Base-by-base conservation (phyloP, 805 yeast species). In the Metschnikowia continentalis region DNA sequence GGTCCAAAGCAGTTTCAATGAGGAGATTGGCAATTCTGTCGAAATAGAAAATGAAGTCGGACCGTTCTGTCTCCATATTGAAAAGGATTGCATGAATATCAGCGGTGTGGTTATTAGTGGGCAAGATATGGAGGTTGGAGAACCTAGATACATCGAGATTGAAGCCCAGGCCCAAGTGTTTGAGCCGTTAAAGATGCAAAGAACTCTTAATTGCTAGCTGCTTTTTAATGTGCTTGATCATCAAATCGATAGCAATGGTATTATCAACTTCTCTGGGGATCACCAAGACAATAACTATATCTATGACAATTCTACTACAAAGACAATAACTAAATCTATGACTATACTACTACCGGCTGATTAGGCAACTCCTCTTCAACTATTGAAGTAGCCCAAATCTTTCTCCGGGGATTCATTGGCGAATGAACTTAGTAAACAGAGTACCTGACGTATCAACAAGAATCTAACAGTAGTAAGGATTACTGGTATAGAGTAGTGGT, bases 221-320 rank as follows among this genome's bases (percentile, higher is more conserved):
- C 32, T 84, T 84, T 63, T 80, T 80, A 49, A 94, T 83, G 64
- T 91, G 97, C 53, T 78, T 80, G 53, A 89, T 84, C 65, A 92
- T 76, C 76, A 91, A 77, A 50, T 84, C 80, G 35, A 92, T 84
- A 11, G 96, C 98, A 11, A 86, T 82, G 1, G 66, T 64, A 66
- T 90, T 92, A 64, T 90, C 96, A 6, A 88, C 78, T 15, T 96
- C 96, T 32, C 95, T 76, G 1, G 99, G 98, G n/a, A 94, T 80
- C 14, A 94, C 83, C 52, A 92, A 77, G 65, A n/a, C n/a, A n/a
- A n/a, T n/a, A n/a, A n/a, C n/a, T n/a, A n/a, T n/a, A n/a, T n/a
- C n/a, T n/a, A n/a, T n/a, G n/a, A n/a, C n/a, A n/a, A n/a, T n/a
- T n/a, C n/a, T n/a, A n/a, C n/a, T n/a, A n/a, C n/a, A n/a, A n/a